Evolutionary conservation across 83 land plant genomes (phyloP), one percentile per base, ranked within the genome.

Genomic region (Diphasiastrum complanatum): DNA sequence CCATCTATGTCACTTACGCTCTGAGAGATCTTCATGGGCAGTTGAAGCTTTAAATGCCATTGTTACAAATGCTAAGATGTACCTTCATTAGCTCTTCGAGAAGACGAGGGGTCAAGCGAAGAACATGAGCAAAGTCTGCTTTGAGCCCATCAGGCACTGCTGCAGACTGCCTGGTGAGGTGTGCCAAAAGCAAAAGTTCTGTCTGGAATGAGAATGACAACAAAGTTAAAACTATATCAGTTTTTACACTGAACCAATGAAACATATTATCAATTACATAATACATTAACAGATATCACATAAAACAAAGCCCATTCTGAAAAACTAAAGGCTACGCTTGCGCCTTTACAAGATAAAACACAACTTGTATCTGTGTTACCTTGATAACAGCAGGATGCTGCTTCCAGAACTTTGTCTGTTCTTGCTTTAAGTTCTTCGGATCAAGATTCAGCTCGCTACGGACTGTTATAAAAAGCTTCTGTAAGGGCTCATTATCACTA

Each of bases 371-470:
- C 24, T 65, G 10, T 37, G 16, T 8, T 51, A 87, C 99, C 86
- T 93, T 93, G 8, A 89, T 83, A 54, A 86, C 33, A 12, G 92
- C 80, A 16, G 99, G 99, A 62, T 93, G 92, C 65, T 79, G 79
- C 78, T 89, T 93, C 99, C 96, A 89, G 67, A 93, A 93, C 73
- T 93, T 93, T 22, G 89, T 89, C 65, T 93, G 96, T 66, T 93
- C 99, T 73, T 86, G 85, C 70, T 75, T 81, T 35, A 89, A 80
- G 68, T 84, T 93, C 61, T 89, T 93, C 22, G 84, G 78, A 71
- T 93, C 69, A 37, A 93, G 51, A 59, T 85, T 85, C 46, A 93
- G 77, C 51, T 93, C 99, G 74, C 96, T 89, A 30, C 96, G 84
- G 25, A 93, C 99, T 29, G 73, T 65, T 67, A 83, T 30, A 54